A percentile compares a stretch with the other conserved stretches of the same genome.
phyloP scores from a whole-genome alignment of 129 eudicot species.

The Glebionis coronaria region DNA sequence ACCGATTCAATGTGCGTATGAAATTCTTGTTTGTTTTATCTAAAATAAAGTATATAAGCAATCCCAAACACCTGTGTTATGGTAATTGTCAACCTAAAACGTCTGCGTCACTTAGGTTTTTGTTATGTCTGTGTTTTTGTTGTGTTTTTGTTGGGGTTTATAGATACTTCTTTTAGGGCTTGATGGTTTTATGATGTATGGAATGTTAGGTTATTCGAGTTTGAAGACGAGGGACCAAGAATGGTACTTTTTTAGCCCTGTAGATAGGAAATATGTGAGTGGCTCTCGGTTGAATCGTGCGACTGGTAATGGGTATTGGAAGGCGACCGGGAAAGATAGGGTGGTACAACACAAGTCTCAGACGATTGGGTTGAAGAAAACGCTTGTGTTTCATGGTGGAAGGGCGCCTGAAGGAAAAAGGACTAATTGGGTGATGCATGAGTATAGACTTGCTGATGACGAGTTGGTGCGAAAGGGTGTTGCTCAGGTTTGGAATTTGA shows the following conservation, averaged over 20 bases:
- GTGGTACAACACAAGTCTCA: conserved; percentile 54
- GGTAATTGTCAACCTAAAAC: background rate
- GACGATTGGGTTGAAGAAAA: conserved; percentile 78
- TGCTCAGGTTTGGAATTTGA: conserved; percentile 47
- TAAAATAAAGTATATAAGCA: too few relatives aligned
- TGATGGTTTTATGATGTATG: background rate
- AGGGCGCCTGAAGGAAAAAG: conserved; percentile 86
- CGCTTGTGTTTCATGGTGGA: conserved; percentile 80
- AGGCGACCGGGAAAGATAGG: conserved; percentile 83
- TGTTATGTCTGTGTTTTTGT: too few relatives aligned
- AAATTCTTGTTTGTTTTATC: too few relatives aligned
- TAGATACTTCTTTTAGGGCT: background rate
- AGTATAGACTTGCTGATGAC: conserved; percentile 63
- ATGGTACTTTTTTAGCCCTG: conserved; percentile 85
- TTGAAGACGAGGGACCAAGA: conserved; percentile 74
- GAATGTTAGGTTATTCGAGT: conserved; percentile 51
- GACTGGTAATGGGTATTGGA: conserved; percentile 77
- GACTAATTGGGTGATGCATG: conserved; percentile 95
- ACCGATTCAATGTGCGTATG: too few relatives aligned
- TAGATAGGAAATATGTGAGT: conserved; percentile 68
- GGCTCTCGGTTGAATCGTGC: conserved; percentile 84
- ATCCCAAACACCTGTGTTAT: too few relatives aligned
- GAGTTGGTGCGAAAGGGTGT: conserved; percentile 64
- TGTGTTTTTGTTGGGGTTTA: background rate
- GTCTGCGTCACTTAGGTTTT: background rate